phyloP scores from a whole-genome alignment of 108 stramenopile species.

The Parmales sp. region DNA sequence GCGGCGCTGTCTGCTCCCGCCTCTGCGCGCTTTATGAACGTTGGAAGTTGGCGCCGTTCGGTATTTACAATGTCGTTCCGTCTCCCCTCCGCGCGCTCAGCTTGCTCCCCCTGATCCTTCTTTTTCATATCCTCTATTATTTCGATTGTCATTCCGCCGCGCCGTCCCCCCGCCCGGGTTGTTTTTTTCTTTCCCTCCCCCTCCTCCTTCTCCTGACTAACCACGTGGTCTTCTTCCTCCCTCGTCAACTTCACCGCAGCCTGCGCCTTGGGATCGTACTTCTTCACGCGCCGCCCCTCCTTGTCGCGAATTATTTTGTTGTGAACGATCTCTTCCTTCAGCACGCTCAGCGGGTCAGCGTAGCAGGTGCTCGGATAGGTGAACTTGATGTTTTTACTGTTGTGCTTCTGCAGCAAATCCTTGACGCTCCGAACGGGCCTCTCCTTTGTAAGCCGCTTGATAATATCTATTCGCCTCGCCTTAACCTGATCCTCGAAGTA shows the following conservation, averaged over 20 bases:
- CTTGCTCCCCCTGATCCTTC: background rate
- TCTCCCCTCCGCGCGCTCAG: background rate
- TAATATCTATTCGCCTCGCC: background rate
- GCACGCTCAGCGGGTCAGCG: background rate
- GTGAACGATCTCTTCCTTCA: background rate
- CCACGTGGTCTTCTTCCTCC: background rate
- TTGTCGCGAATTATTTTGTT: background rate
- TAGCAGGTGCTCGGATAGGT: background rate
- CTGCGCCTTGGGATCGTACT: background rate
- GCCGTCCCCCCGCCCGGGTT: background rate
- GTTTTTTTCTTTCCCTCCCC: background rate
- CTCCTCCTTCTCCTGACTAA: background rate
- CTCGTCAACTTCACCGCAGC: background rate
- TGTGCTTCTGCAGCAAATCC: background rate
- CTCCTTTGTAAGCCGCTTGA: conserved; percentile 9
- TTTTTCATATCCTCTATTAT: background rate
- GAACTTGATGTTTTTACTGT: background rate
- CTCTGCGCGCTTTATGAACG: background rate
- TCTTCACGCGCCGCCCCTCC: background rate
- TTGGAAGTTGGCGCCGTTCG: background rate
- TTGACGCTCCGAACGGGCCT: background rate
- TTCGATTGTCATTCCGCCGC: background rate
- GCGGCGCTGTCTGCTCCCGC: background rate
- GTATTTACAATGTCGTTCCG: background rate
- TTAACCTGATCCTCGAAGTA: background rate